phyloP scores from a whole-genome alignment of 2,329 filamentous ascomycete genomes.

The Aspergillus fumigatus region DNA sequence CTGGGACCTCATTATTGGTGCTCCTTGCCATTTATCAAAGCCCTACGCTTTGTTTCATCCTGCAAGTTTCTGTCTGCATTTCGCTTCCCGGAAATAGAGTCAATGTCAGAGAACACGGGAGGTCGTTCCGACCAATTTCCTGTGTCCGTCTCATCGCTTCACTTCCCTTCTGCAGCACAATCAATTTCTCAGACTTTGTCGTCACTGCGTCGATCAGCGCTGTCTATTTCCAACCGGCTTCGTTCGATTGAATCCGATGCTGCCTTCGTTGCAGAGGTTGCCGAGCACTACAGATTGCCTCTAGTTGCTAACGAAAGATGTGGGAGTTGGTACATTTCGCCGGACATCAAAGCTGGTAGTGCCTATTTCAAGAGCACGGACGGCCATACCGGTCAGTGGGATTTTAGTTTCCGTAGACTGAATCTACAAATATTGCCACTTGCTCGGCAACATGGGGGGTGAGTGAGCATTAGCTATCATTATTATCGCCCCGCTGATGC shows the following conservation, averaged over 20 bases:
- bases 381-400: slow-evolving; percentile 86
- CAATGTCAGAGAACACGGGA: slow-evolving; percentile 19
- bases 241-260: slow-evolving; percentile 73
- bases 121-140: slow-evolving; percentile 25
- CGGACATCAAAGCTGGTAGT: slow-evolving; percentile 60
- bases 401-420: slow-evolving; percentile 76
- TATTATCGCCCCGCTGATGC: not conserved
- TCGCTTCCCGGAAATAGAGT: not conserved
- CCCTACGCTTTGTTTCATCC: not conserved
- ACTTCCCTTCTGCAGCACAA: slow-evolving; percentile 52
- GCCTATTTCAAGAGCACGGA: slow-evolving; percentile 99
- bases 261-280: slow-evolving; percentile 62
- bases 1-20: not conserved
- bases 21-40: not conserved
- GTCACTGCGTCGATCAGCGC: slow-evolving; percentile 69
- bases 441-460: slow-evolving; percentile 65
- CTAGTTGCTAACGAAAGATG: slow-evolving; percentile 91
- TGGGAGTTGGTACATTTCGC: slow-evolving; percentile 87
- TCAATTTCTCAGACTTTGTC: slow-evolving; percentile 66
- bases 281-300: slow-evolving; percentile 52
- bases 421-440: slow-evolving; percentile 76
- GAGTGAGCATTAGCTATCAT: slow-evolving; percentile 23
- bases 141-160: slow-evolving; percentile 40
- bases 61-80: not conserved
- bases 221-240: slow-evolving; percentile 78